Percentiles rank a stretch among this genome's conserved stretches.
Evolutionary conservation across 2,329 filamentous ascomycete genomes (phyloP).

Genomic region (Fusarium coffeatum): DNA sequence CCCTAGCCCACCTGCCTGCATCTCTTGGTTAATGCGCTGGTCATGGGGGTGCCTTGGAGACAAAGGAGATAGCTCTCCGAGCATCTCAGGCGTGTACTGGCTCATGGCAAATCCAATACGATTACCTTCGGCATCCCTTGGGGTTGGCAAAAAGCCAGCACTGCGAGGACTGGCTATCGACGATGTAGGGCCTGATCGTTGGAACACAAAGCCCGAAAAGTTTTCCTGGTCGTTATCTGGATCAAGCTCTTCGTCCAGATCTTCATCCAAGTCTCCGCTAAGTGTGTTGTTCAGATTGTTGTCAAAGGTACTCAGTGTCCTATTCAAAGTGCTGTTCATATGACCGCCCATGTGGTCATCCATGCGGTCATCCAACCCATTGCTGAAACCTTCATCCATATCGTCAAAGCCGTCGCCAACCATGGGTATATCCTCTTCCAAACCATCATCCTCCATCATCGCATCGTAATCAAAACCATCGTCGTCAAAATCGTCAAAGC

Average conservation of each 20-base stretch:
- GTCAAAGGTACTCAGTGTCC: constrained; percentile 16
- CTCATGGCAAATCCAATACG: constrained; percentile 68
- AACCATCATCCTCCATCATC: constrained; percentile 72
- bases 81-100: constrained; percentile 55
- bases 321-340: constrained; percentile 39
- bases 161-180: constrained; percentile 63
- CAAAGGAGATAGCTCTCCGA: constrained; percentile 16
- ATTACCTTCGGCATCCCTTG: constrained; percentile 65
- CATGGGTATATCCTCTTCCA: constrained; percentile 65
- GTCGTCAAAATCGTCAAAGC: constrained; percentile 72
- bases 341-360: constrained; percentile 2
- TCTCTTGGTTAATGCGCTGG: constrained; percentile 22
- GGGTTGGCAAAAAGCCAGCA: constrained; percentile 61
- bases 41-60: constrained; percentile 31
- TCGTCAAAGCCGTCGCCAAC: constrained; percentile 49
- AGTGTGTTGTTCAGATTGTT: constrained; percentile 39
- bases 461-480: constrained; percentile 70
- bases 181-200: constrained; percentile 65
- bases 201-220: constrained; percentile 69
- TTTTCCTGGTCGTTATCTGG: constrained; percentile 62
- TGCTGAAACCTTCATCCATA: constrained; percentile 42
- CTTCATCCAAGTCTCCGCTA: constrained; percentile 38
- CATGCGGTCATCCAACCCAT: constrained; percentile 37
- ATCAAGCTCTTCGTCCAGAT: constrained; percentile 40
- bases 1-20: constrained; percentile 54